Conservation (phyloP, 345 rosid genomes). For the Ricinus communis region DNA sequence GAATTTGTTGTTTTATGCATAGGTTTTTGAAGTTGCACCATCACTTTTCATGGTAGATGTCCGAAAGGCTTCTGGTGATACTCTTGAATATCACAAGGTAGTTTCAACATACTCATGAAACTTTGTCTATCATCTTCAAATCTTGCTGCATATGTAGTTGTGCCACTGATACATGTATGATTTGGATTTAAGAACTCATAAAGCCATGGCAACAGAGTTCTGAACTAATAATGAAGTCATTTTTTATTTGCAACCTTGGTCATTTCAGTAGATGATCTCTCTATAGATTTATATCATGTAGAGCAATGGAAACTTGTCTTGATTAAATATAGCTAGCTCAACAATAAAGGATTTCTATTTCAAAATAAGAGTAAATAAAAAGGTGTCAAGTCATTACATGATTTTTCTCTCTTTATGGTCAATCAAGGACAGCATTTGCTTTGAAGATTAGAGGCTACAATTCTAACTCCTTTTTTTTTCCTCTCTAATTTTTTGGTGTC, state of each 20-base stretch:
- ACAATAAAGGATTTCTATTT: not conserved
- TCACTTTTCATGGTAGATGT: conserved; percentile 91
- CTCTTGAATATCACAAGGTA: conserved; percentile 92
- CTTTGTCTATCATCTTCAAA: not conserved
- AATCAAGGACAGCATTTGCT: not conserved
- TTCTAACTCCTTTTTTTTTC: not conserved
- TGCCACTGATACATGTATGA: not conserved
- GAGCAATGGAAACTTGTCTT: not conserved
- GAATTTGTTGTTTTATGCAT: conserved; percentile 1
- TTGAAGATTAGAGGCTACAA: not conserved
- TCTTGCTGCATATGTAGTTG: not conserved
- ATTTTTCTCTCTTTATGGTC: not conserved
- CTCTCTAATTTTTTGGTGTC: not conserved
- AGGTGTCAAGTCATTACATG: not conserved
- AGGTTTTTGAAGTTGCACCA: conserved; percentile 92
- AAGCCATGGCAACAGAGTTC: not conserved
- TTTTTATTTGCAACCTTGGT: not conserved
- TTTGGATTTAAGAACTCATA: not conserved
- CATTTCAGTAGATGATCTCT: not conserved
- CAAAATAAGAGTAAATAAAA: not conserved
- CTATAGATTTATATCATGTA: not conserved
- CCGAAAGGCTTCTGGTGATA: conserved; percentile 87
- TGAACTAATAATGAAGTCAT: not conserved
- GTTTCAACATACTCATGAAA: not conserved
- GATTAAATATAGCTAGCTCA: not conserved